These are phyloP conservation scores for Metschnikowia hibisci DNA, from an alignment of 805 yeast species.

Conservation along the genomic window DNA sequence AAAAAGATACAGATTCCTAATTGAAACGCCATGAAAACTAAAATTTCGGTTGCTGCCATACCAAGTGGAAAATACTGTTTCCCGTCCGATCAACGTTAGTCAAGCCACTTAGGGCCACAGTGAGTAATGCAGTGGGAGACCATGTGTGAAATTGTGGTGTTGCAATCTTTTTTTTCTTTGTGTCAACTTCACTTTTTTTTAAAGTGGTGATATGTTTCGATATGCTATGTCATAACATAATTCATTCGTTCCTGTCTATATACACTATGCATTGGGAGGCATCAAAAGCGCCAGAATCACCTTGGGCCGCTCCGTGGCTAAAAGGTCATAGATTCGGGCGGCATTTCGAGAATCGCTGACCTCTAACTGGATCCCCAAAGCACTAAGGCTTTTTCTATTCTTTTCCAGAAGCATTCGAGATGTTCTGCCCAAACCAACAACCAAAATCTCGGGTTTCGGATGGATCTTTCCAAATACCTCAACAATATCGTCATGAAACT, in stretches of 20 bases:
- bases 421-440: conserved; percentile 65
- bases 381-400: conserved; percentile 46
- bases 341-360: conserved; percentile 60
- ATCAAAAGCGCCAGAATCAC: conserved; percentile 70
- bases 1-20: too few species aligned
- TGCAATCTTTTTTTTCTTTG: too few species aligned
- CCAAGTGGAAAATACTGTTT: too few species aligned
- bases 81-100: too few species aligned
- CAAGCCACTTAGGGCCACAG: too few species aligned
- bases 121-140: too few species aligned
- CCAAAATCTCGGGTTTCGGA: conserved; percentile 75
- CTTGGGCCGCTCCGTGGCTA: conserved; percentile 75
- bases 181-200: too few species aligned
- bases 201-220: too few species aligned
- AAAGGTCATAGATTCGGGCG: conserved; percentile 64
- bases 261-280: conserved; percentile 54
- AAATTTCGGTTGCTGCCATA: not conserved
- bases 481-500: conserved; percentile 41
- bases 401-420: conserved; percentile 60
- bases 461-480: conserved; percentile 51
- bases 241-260: not conserved
- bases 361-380: conserved; percentile 68
- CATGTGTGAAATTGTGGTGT: too few species aligned
- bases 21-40: not conserved
- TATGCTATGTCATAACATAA: not conserved